phyloP scores from a whole-genome alignment of 202 grass and related monocot genomes.

The Dendrocalamus latiflorus region DNA sequence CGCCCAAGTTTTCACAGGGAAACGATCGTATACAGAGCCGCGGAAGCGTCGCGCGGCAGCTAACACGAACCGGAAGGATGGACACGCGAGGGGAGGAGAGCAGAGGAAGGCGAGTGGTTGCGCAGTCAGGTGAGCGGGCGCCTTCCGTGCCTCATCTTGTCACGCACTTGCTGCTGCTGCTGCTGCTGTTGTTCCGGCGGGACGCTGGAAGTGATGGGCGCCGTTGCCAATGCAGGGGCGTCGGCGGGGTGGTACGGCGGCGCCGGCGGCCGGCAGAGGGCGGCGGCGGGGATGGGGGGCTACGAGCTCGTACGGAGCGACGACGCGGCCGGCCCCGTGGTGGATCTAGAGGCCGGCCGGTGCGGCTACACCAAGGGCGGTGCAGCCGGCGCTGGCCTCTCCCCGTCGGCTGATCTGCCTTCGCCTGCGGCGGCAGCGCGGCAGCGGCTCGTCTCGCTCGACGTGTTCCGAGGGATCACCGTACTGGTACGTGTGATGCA shows the following conservation, averaged over 20 bases:
- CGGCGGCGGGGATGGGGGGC: slow-evolving; percentile 21
- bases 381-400: neutral
- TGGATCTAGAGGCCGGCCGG: slow-evolving; percentile 47
- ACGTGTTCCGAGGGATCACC: slow-evolving; percentile 90
- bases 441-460: slow-evolving; percentile 83
- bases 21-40: neutral
- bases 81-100: neutral
- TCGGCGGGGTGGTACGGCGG: neutral
- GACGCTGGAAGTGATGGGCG: neutral
- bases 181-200: neutral
- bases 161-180: slow-evolving; percentile 41
- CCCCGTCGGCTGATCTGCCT: neutral
- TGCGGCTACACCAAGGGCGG: neutral
- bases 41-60: neutral
- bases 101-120: slow-evolving; percentile 19
- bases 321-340: neutral
- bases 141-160: slow-evolving; percentile 22
- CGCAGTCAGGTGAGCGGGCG: slow-evolving; percentile 43
- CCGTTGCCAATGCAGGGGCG: slow-evolving; percentile 32
- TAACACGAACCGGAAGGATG: neutral
- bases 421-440: neutral
- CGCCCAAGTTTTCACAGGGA: neutral
- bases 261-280: neutral
- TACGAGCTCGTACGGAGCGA: slow-evolving; percentile 57
- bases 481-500: slow-evolving; percentile 49